These are phyloP conservation scores for Anisodus tanguticus DNA, from an alignment of 257 asterid genomes.

Conservation along the genomic window DNA sequence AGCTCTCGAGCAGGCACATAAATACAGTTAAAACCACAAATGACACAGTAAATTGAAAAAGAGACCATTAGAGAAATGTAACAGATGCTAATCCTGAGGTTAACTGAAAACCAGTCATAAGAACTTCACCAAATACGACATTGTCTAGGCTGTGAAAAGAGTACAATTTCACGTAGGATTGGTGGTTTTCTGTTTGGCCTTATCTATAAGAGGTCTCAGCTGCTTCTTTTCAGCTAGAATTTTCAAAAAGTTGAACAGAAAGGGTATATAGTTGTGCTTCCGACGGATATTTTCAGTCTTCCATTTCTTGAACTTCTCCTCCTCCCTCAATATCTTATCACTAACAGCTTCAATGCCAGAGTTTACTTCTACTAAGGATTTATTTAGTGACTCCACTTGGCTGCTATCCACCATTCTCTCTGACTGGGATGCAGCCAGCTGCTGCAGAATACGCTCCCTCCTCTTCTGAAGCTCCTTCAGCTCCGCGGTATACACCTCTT, in stretches of 20 bases:
- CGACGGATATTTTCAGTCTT: slow-evolving; percentile 82
- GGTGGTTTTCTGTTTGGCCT: slow-evolving; percentile 85
- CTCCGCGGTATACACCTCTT: slow-evolving; percentile 79
- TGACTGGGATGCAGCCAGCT: slow-evolving; percentile 67
- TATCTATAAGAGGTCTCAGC: slow-evolving; percentile 95
- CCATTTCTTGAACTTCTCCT: slow-evolving; percentile 99
- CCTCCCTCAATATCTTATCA: slow-evolving; percentile 93
- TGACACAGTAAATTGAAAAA: background rate
- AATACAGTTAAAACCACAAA: background rate
- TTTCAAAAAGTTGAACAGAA: slow-evolving; percentile 94
- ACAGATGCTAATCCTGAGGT: background rate
- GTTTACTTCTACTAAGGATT: slow-evolving; percentile 67
- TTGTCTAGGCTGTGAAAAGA: slow-evolving; percentile 26
- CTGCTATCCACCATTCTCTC: slow-evolving; percentile 76
- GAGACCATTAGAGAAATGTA: background rate
- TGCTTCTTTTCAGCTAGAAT: slow-evolving; percentile 99
- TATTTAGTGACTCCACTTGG: slow-evolving; percentile 65
- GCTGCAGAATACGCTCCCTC: slow-evolving; percentile 81
- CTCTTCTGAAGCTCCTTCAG: slow-evolving; percentile 90
- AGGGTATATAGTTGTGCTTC: slow-evolving; percentile 92
- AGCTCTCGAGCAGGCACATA: slow-evolving; percentile 7
- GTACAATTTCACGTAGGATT: slow-evolving; percentile 50
- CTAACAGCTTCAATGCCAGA: slow-evolving; percentile 83
- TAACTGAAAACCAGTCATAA: slow-evolving; percentile 9
- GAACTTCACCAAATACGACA: slow-evolving; percentile 26